Base-by-base conservation (phyloP, 148 eudicot genomes). In the Pouteria glomerata region DNA sequence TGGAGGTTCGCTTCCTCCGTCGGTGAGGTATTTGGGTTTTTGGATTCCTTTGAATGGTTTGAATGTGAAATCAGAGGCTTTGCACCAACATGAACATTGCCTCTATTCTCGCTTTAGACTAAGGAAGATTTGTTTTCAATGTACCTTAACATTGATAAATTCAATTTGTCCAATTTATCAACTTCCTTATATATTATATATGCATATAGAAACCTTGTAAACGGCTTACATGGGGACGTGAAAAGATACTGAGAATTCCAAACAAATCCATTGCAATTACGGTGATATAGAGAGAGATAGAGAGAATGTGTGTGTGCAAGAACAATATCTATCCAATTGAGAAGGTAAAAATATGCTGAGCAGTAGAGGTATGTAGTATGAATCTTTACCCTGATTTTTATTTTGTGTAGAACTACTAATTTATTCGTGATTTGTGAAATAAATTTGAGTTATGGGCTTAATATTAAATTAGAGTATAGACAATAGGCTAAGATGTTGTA, bases 121-220 rank as follows among this genome's bases (percentile, higher is more conserved):
- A 97, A 94, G 61, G 98, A 94, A 61, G 98, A 94, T 69, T 76
- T 94, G 75, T 62, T 91, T 50, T 91, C 96, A 5, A 91, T 94
- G 97, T 94, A 89, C 79, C 89, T 94, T 69, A 96, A 91, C 24
- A 90, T 90, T 92, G 98, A 92, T 70, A 92, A 92, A 85, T 87
- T 92, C 69, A 88, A 87, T 80, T 74, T 86, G 0, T 76, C 90
- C 0, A 86, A 90, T 15, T 89, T 87, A 6, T 82, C 85, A 26
- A 86, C 96, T 11, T 68, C 80, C 23, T 73, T 74, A 41, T 7
- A 14, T 7, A 7, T 7, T 7, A 45, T 7, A 14, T 7, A 14
- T 14, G 14, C 10, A 7, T 45, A 14, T 14, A 7, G 51, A 45
- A 45, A 14, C 7, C 14, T 7, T 7, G 10, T 45, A 6, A 14